A percentile compares a stretch with the other conserved stretches of the same genome.
Conservation (phyloP, 1,284 basidiomycete species). For the Fomitopsis palustris region DNA sequence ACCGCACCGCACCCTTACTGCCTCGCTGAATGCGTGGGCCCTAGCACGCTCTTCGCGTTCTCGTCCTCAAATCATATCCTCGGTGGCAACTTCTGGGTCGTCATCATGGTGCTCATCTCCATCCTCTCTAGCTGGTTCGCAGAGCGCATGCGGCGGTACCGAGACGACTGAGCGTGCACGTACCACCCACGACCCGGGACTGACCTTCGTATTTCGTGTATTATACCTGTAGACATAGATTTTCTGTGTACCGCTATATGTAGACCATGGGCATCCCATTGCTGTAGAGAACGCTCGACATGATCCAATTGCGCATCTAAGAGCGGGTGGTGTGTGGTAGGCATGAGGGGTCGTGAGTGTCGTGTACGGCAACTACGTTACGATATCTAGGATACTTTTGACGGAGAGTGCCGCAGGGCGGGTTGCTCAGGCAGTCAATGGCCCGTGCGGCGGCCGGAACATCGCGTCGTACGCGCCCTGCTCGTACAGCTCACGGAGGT, state of each 20-base stretch:
- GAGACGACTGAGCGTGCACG: slow-evolving; percentile 13
- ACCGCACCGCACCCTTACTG: too few relatives aligned
- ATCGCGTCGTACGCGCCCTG: slow-evolving; percentile 18
- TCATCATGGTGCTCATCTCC: slow-evolving; percentile 24
- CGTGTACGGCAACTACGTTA: background rate
- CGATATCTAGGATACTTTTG: background rate
- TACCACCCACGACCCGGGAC: background rate
- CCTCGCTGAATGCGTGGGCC: background rate
- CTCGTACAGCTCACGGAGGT: slow-evolving; percentile 40
- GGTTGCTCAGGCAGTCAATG: background rate
- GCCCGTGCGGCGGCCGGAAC: slow-evolving; percentile 10
- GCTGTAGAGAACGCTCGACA: background rate
- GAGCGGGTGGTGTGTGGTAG: background rate
- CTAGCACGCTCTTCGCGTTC: slow-evolving; percentile 45
- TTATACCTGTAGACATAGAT: background rate
- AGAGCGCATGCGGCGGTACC: slow-evolving; percentile 19
- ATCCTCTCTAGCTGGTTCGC: slow-evolving; percentile 19
- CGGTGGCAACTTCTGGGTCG: slow-evolving; percentile 38
- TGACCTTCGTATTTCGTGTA: background rate
- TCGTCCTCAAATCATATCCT: slow-evolving; percentile 33
- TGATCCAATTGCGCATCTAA: background rate
- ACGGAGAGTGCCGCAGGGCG: background rate
- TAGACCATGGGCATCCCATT: background rate
- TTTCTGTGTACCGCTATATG: background rate
- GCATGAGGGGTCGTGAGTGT: background rate